Evolutionary conservation across 768 basidiomycete species (phyloP).

Genomic region (Boletus reticuloceps): DNA sequence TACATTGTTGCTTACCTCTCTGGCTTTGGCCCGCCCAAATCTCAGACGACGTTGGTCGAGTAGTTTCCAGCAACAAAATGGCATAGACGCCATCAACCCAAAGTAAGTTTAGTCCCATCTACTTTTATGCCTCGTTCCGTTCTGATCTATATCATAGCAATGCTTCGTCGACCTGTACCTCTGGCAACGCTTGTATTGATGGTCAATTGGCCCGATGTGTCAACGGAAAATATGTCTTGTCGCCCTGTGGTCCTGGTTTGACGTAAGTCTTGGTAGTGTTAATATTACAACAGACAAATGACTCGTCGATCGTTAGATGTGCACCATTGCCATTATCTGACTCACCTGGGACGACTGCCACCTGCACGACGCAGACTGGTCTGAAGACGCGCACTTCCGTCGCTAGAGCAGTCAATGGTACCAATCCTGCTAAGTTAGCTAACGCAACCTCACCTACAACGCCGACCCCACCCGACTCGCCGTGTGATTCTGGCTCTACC

Average conservation of each 20-base stretch:
- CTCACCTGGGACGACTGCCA: no score
- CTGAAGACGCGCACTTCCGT: conserved; percentile 43
- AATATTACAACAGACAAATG: no score
- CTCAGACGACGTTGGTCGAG: conserved; percentile 27
- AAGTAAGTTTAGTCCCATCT: conserved; percentile 33
- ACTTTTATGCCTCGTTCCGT: not conserved
- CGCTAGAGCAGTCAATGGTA: no score
- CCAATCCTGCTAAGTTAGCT: no score
- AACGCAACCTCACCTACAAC: no score
- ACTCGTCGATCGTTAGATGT: no score
- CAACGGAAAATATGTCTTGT: no score
- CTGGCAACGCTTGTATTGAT: no score
- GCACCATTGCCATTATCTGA: no score
- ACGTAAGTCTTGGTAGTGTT: no score
- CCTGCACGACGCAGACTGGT: no score
- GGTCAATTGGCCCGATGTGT: conserved; percentile 26
- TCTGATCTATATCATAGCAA: conserved; percentile 16
- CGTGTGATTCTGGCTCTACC: conserved; percentile 10
- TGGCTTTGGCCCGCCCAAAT: conserved; percentile 37
- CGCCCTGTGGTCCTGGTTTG: no score
- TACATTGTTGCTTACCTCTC: conserved; percentile 24
- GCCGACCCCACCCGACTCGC: not conserved
- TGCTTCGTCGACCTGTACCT: not conserved
- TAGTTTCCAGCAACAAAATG: conserved; percentile 36
- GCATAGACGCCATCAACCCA: conserved; percentile 39